These are phyloP conservation scores for Candida neerlandica DNA, from an alignment of 1,139 yeast species.

Conservation along the genomic window DNA sequence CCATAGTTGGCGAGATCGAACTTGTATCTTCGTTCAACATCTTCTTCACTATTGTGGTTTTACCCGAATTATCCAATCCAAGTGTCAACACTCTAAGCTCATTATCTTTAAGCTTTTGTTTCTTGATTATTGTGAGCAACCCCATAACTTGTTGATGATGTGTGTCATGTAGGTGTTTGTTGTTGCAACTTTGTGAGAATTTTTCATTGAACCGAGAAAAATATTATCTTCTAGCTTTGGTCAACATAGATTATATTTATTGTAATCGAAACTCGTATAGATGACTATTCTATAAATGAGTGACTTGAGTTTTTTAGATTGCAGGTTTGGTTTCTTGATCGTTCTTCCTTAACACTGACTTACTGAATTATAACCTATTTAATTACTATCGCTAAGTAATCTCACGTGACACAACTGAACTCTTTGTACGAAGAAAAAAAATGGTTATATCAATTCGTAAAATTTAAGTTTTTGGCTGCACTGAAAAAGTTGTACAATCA, in stretches of 20 bases:
- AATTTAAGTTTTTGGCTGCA: neutral
- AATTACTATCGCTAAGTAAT: too few species aligned
- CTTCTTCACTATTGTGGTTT: slow-evolving; percentile 74
- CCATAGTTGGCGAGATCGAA: slow-evolving; percentile 54
- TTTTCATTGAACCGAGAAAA: neutral
- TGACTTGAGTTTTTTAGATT: too few species aligned
- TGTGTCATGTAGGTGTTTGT: neutral
- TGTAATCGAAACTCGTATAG: neutral
- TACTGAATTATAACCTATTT: too few species aligned
- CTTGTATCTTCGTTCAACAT: slow-evolving; percentile 54
- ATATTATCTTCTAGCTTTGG: neutral
- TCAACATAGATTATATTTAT: neutral
- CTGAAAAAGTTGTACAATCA: neutral
- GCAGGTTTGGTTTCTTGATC: too few species aligned
- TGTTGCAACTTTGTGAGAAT: slow-evolving; percentile 1
- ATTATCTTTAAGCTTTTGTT: slow-evolving; percentile 77
- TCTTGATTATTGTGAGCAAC: slow-evolving; percentile 73
- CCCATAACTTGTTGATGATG: slow-evolving; percentile 57
- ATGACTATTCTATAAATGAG: neutral
- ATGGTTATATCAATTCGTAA: neutral
- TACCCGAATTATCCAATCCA: slow-evolving; percentile 90
- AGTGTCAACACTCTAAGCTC: slow-evolving; percentile 75
- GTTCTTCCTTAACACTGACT: too few species aligned
- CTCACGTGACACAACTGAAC: neutral
- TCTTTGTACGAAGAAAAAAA: neutral